Conservation (phyloP, 768 basidiomycete species). For the Scleroderma bovista region DNA sequence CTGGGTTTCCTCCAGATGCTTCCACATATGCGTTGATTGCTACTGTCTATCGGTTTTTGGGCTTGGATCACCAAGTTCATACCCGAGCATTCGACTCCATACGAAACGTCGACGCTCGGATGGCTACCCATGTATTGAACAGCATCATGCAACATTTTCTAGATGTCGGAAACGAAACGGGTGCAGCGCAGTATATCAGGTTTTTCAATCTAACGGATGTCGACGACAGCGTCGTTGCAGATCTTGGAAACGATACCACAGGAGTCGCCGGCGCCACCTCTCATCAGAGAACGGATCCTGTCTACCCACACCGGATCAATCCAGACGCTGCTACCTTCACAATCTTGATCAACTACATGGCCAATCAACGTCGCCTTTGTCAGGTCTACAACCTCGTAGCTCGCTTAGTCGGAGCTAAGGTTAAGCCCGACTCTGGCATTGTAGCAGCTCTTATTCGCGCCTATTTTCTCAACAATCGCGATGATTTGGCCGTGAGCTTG, state of each 20-base stretch:
- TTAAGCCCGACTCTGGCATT: constrained; percentile 42
- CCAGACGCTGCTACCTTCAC: constrained; percentile 61
- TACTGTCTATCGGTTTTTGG: constrained; percentile 53
- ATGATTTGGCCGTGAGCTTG: constrained; percentile 47
- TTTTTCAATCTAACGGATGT: constrained; percentile 38
- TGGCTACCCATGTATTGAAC: constrained; percentile 59
- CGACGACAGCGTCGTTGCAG: constrained; percentile 14
- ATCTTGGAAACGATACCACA: constrained; percentile 22
- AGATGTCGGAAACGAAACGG: constrained; percentile 45
- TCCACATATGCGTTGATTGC: constrained; percentile 58
- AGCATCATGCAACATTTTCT: constrained; percentile 58
- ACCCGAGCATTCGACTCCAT: constrained; percentile 45
- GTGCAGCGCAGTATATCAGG: constrained; percentile 43
- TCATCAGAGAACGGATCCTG: background rate
- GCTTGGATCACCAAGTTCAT: constrained; percentile 51
- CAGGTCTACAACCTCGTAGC: constrained; percentile 43
- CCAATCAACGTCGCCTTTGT: constrained; percentile 37
- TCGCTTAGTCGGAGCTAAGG: constrained; percentile 38
- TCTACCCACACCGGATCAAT: constrained; percentile 13
- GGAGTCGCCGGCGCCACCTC: constrained; percentile 24
- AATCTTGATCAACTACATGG: constrained; percentile 54
- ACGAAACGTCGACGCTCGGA: constrained; percentile 31
- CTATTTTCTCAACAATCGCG: constrained; percentile 43
- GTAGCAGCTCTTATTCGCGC: constrained; percentile 53
- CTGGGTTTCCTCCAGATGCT: constrained; percentile 48